Conservation (phyloP, 345 rosid species). For the Eucalyptus fibrosa region DNA sequence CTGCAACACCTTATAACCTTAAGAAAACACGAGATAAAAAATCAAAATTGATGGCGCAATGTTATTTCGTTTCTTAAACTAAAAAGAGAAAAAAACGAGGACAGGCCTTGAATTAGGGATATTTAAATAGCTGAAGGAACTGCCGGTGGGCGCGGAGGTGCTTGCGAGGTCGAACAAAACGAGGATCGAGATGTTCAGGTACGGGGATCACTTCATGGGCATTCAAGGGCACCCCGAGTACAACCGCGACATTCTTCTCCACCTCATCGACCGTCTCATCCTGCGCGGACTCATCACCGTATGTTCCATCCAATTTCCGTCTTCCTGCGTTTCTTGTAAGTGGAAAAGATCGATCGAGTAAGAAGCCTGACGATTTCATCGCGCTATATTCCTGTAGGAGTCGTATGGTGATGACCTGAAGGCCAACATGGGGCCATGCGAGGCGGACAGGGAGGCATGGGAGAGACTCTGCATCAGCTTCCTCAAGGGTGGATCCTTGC, state of each 20-base stretch:
- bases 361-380: background rate
- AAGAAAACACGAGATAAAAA: background rate
- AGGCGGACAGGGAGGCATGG: slow-evolving; percentile 45
- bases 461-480: slow-evolving; percentile 34
- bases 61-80: background rate
- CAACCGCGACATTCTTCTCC: slow-evolving; percentile 40
- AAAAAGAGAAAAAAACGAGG: background rate
- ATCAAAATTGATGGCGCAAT: background rate
- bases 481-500: slow-evolving; percentile 33
- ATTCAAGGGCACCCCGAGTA: slow-evolving; percentile 80
- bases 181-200: slow-evolving; percentile 44
- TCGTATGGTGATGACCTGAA: slow-evolving; percentile 23
- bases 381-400: slow-evolving; percentile 7
- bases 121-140: slow-evolving; percentile 22
- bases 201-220: slow-evolving; percentile 60
- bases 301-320: background rate
- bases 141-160: slow-evolving; percentile 36
- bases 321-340: background rate
- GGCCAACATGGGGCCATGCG: slow-evolving; percentile 19
- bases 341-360: background rate
- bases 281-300: slow-evolving; percentile 21
- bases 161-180: slow-evolving; percentile 40
- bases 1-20: background rate
- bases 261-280: slow-evolving; percentile 34
- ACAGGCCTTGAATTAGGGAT: background rate